Conservation (phyloP, 2,329 filamentous ascomycete species). For the Dryadomyces quercus-mongolicae region DNA sequence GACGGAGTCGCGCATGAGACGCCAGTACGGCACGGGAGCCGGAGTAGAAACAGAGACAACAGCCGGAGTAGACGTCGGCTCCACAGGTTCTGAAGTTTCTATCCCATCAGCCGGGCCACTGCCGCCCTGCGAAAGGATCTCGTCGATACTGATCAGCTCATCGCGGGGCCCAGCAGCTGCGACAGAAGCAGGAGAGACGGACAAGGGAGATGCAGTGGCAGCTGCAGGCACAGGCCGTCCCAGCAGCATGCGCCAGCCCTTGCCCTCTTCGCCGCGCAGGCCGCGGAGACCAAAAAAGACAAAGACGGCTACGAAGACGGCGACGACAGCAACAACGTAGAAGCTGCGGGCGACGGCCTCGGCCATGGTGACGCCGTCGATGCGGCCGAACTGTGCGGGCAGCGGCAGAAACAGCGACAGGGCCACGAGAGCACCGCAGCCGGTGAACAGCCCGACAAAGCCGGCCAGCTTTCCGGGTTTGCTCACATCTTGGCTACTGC, state of each 20-base stretch:
- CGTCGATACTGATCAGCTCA: constrained; percentile 6
- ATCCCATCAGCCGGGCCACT: neutral
- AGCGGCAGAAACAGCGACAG: constrained; percentile 74
- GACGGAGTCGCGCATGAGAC: constrained; percentile 50
- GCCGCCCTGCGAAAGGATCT: neutral
- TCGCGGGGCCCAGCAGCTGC: neutral
- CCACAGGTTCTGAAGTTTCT: neutral
- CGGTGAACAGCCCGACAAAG: constrained; percentile 84
- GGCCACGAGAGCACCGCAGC: constrained; percentile 79
- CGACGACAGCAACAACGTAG: constrained; percentile 68
- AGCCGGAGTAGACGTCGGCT: neutral
- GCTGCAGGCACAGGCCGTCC: constrained; percentile 18
- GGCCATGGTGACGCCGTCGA: constrained; percentile 58
- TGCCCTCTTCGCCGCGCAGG: constrained; percentile 62
- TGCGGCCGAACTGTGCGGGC: constrained; percentile 63
- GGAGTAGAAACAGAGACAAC: neutral
- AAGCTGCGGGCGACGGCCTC: constrained; percentile 74
- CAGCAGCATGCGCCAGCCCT: constrained; percentile 53
- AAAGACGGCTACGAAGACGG: constrained; percentile 58
- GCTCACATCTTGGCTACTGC: constrained; percentile 18
- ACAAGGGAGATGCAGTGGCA: neutral
- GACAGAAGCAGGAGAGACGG: neutral
- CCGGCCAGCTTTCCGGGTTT: constrained; percentile 60
- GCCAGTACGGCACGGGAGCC: constrained; percentile 36
- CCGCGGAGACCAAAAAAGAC: constrained; percentile 68